Evolutionary conservation across 768 basidiomycete species (phyloP).

Genomic region (Pisolithus microcarpus): DNA sequence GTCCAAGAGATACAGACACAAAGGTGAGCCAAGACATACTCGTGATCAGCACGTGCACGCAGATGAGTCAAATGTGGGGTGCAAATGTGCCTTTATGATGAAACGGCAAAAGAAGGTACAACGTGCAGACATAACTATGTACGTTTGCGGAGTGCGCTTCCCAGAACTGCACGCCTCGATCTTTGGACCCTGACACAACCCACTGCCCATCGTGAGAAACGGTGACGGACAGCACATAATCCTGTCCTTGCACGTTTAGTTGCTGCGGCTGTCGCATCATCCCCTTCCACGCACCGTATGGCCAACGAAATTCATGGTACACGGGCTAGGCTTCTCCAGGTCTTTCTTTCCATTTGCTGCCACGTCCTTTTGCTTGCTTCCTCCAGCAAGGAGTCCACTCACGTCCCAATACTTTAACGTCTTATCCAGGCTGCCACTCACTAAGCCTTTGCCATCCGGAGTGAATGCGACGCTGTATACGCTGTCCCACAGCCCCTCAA

Average conservation of each 20-base stretch:
- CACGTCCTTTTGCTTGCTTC: slow-evolving; percentile 26
- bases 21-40: no score
- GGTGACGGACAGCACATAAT: slow-evolving; percentile 67
- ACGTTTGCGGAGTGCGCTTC: slow-evolving; percentile 71
- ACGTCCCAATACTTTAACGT: slow-evolving; percentile 87
- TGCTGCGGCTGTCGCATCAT: neutral
- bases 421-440: slow-evolving; percentile 88
- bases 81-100: no score
- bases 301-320: slow-evolving; percentile 81
- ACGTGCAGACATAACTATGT: slow-evolving; percentile 32
- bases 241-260: slow-evolving; percentile 29
- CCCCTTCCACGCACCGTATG: slow-evolving; percentile 58
- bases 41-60: no score
- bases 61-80: no score
- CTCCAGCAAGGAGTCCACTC: slow-evolving; percentile 24
- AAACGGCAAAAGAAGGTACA: no score
- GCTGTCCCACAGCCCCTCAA: slow-evolving; percentile 74
- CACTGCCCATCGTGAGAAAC: slow-evolving; percentile 90
- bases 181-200: slow-evolving; percentile 95
- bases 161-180: slow-evolving; percentile 94
- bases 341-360: slow-evolving; percentile 41
- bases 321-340: slow-evolving; percentile 45
- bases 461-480: slow-evolving; percentile 91
- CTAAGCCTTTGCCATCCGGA: slow-evolving; percentile 80
- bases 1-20: no score